A percentile compares a stretch with the other conserved stretches of the same genome.
These are phyloP conservation scores for Hygrophoropsis aurantiaca DNA, from an alignment of 768 basidiomycete species.

Conservation along the genomic window DNA sequence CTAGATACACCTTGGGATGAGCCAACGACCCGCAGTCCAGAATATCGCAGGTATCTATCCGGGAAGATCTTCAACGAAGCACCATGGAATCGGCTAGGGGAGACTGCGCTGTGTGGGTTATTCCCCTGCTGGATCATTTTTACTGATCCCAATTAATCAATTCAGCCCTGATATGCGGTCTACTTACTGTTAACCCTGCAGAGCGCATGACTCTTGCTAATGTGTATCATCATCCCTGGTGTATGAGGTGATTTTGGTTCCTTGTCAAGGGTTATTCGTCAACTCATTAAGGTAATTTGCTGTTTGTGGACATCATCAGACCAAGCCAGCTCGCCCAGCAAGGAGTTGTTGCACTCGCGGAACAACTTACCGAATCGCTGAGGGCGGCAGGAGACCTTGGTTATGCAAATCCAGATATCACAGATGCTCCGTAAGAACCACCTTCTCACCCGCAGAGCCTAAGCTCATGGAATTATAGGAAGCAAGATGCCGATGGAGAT, in stretches of 20 bases:
- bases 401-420: conserved; percentile 59
- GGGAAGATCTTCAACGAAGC: conserved; percentile 71
- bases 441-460: background rate
- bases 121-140: background rate
- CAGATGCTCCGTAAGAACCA: conserved; percentile 29
- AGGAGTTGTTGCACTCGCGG: conserved; percentile 55
- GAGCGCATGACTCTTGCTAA: conserved; percentile 65
- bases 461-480: conserved; percentile 5
- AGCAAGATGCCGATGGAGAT: conserved; percentile 56
- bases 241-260: conserved; percentile 53
- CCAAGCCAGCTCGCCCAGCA: conserved; percentile 67
- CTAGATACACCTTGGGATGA: conserved; percentile 98
- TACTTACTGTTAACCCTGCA: conserved; percentile 71
- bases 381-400: conserved; percentile 73
- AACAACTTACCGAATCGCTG: conserved; percentile 68
- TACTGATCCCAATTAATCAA: conserved; percentile 1
- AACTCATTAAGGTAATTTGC: background rate
- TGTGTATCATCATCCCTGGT: conserved; percentile 70
- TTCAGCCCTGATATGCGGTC: conserved; percentile 70
- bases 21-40: conserved; percentile 75
- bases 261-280: no score
- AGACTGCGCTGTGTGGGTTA: conserved; percentile 59
- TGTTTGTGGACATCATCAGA: conserved; percentile 33
- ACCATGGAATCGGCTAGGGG: conserved; percentile 76
- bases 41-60: conserved; percentile 73